phyloP scores from a whole-genome alignment of 2,329 filamentous ascomycete genomes.

The Pestalotiopsis fici region DNA sequence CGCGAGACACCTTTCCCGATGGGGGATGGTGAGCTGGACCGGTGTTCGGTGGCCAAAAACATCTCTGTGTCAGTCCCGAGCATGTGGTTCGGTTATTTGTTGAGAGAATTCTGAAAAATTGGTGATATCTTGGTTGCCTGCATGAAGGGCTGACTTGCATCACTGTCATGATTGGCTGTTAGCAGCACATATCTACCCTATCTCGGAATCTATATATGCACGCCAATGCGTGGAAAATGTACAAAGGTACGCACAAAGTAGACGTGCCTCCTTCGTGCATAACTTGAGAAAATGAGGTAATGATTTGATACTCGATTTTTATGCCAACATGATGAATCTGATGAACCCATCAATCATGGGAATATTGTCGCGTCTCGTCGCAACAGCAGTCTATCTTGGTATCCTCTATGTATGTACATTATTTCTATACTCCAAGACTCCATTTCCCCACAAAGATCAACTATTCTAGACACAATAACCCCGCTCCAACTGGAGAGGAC shows the following conservation, averaged over 20 bases:
- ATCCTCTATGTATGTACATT: neutral
- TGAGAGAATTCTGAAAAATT: neutral
- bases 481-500: neutral
- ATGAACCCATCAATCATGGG: too few relatives aligned
- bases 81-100: neutral
- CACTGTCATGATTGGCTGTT: too few relatives aligned
- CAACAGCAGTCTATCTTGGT: too few relatives aligned
- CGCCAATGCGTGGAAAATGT: too few relatives aligned
- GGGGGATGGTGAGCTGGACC: neutral
- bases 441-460: neutral
- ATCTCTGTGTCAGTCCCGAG: neutral
- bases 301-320: too few relatives aligned
- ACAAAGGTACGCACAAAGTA: too few relatives aligned
- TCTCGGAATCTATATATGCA: too few relatives aligned
- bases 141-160: neutral
- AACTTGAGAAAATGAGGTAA: too few relatives aligned
- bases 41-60: neutral
- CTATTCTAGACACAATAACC: neutral
- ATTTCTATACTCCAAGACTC: neutral
- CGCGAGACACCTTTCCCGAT: neutral
- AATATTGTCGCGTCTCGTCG: too few relatives aligned
- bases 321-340: too few relatives aligned
- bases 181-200: too few relatives aligned
- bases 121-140: neutral
- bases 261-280: too few relatives aligned